phyloP scores from a whole-genome alignment of 202 grass and related monocot species.

The Setaria italica region DNA sequence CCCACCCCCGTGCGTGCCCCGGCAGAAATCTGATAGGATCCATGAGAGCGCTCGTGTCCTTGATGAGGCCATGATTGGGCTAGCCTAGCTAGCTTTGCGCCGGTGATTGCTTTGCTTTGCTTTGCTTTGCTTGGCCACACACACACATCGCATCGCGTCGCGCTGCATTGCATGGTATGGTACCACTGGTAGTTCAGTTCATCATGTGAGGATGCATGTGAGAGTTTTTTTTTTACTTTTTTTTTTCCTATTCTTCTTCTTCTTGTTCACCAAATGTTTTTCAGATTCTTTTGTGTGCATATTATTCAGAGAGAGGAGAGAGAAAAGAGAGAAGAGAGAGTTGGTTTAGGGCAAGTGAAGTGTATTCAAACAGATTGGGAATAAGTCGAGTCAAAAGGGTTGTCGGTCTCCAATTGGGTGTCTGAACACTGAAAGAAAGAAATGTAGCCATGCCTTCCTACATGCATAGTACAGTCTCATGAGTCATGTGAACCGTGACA shows the following conservation, averaged over 20 bases:
- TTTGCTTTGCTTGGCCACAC: neutral
- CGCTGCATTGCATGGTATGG: constrained; percentile 15
- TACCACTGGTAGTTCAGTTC: constrained; percentile 24
- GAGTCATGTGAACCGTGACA: too few relatives aligned
- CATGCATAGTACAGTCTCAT: too few relatives aligned
- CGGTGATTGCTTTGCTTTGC: neutral
- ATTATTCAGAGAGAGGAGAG: constrained; percentile 40
- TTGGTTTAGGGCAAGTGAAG: constrained; percentile 31
- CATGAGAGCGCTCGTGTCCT: constrained; percentile 24
- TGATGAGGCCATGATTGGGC: constrained; percentile 49
- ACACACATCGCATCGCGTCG: neutral
- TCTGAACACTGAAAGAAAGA: constrained; percentile 13
- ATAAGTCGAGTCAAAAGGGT: constrained; percentile 42
- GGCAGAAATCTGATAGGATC: constrained; percentile 25
- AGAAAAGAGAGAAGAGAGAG: neutral
- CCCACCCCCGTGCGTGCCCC: constrained; percentile 9
- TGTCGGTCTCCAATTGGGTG: constrained; percentile 30
- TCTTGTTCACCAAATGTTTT: constrained; percentile 44
- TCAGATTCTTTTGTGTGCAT: constrained; percentile 69
- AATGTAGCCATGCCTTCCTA: constrained; percentile 13
- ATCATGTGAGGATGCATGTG: constrained; percentile 51
- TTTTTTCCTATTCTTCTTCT: neutral
- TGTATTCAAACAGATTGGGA: constrained; percentile 50
- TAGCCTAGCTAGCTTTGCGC: neutral
- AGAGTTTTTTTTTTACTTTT: neutral